phyloP scores from a whole-genome alignment of 2,329 filamentous ascomycete species.

The Rutstroemia sp. region DNA sequence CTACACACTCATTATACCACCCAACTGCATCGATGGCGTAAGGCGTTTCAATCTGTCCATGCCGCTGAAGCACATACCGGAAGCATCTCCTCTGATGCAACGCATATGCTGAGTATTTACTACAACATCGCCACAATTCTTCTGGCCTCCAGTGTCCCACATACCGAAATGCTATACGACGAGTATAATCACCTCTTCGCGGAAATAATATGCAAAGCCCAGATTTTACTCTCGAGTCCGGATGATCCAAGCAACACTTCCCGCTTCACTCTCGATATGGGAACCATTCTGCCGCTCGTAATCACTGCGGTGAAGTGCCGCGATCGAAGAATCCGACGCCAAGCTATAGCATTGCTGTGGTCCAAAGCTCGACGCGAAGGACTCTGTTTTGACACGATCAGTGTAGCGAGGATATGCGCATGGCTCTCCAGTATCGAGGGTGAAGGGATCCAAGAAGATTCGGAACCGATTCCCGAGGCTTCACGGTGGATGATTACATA shows the following conservation, averaged over 20 bases:
- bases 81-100: conserved; percentile 19
- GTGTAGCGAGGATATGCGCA: conserved; percentile 26
- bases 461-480: conserved; percentile 22
- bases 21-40: conserved; percentile 25
- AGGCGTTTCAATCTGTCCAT: conserved; percentile 24
- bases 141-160: conserved; percentile 24
- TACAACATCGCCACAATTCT: conserved; percentile 28
- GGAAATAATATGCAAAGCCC: conserved; percentile 26
- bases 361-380: conserved; percentile 28
- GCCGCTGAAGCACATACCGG: conserved; percentile 21
- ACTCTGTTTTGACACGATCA: conserved; percentile 28
- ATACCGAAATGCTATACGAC: conserved; percentile 27
- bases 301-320: conserved; percentile 28
- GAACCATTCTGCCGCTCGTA: conserved; percentile 27
- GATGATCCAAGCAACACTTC: conserved; percentile 27
- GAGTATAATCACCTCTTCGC: conserved; percentile 25
- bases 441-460: conserved; percentile 25
- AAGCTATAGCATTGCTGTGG: conserved; percentile 27
- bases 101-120: conserved; percentile 27
- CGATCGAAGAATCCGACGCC: conserved; percentile 23
- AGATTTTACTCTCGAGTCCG: conserved; percentile 22
- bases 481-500: conserved; percentile 25
- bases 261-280: conserved; percentile 28
- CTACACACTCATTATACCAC: conserved; percentile 26
- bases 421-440: conserved; percentile 28